Evolutionary conservation across 306 rosid species (phyloP), one percentile per base, ranked within the genome.

Genomic region (Quercus cerris): DNA sequence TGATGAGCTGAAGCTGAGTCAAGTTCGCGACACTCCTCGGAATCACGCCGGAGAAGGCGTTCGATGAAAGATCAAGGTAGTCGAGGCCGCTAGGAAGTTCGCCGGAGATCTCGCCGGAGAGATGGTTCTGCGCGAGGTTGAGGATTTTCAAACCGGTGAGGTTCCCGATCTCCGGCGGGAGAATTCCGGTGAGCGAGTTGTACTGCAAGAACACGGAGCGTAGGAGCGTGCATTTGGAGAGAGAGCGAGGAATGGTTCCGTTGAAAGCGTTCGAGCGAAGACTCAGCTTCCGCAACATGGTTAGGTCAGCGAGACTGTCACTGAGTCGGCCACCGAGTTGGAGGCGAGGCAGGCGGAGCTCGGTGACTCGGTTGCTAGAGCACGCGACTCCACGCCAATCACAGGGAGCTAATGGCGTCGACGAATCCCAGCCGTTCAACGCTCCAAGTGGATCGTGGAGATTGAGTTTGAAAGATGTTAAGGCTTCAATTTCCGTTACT

Each of bases 301-400:
- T 82, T 63, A 94, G 83, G 79, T 89, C 89, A 0, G 87, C 86
- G 6, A 94, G 66, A 13, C 85, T 86, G 66, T 88, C 90, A 62
- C 87, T 88, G 85, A 94, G 93, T 1, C 89, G 81, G 8, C 98
- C 98, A 30, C 81, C 81, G 75, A 91, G 98, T 77, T 87, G 93
- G 82, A 91, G 91, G 25, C 90, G 90, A 73, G 97, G 97, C 77
- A 94, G 61, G 5, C 97, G 97, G 54, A 94, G 85, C 86, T 91
- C 97, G 0, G 89, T 78, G 77, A 94, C 97, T 25, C 92, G 88
- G 71, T 70, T 81, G 62, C 64, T 66, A 22, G 25, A 27, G 33
- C 89, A 91, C 4, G 75, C 31, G 20, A 94, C 89, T 3, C 98
- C 98, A 2, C 92, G 90, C 98, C 98, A 94, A 88, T 94, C 93